These are phyloP conservation scores for Chimonanthus salicifolius DNA, from an alignment of 164 flowering plant genomes.

Conservation along the genomic window DNA sequence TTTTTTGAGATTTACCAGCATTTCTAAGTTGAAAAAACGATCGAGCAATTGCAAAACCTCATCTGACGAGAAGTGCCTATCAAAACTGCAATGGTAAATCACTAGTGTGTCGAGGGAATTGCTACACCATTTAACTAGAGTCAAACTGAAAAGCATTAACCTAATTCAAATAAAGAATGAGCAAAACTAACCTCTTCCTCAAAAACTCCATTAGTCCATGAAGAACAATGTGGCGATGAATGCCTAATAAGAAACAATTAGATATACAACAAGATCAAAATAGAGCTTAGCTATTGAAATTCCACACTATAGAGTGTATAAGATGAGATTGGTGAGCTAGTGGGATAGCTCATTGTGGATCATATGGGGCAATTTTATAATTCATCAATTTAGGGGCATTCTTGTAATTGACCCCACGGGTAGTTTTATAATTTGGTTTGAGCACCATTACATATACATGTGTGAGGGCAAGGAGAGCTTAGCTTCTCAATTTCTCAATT, in stretches of 20 bases:
- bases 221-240: conserved; percentile 87
- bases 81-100: conserved; percentile 49
- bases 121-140: not conserved
- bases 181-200: conserved; percentile 53
- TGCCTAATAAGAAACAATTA: conserved; percentile 39
- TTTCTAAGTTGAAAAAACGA: conserved; percentile 89
- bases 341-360: no score
- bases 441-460: no score
- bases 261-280: no score
- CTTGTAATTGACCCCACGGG: no score
- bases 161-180: not conserved
- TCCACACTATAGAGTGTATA: no score
- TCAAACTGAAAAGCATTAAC: not conserved
- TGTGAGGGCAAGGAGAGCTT: no score
- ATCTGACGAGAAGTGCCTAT: conserved; percentile 69
- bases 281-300: no score
- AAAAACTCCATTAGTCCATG: conserved; percentile 83
- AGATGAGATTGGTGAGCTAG: no score
- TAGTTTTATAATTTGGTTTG: no score
- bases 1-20: conserved; percentile 56
- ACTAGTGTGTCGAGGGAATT: conserved; percentile 1
- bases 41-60: conserved; percentile 89
- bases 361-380: no score
- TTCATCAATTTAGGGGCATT: no score
- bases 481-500: no score